Percentiles rank a stretch among this genome's conserved stretches.
phyloP scores from a whole-genome alignment of 306 rosid genomes.

The Castanea sativa region DNA sequence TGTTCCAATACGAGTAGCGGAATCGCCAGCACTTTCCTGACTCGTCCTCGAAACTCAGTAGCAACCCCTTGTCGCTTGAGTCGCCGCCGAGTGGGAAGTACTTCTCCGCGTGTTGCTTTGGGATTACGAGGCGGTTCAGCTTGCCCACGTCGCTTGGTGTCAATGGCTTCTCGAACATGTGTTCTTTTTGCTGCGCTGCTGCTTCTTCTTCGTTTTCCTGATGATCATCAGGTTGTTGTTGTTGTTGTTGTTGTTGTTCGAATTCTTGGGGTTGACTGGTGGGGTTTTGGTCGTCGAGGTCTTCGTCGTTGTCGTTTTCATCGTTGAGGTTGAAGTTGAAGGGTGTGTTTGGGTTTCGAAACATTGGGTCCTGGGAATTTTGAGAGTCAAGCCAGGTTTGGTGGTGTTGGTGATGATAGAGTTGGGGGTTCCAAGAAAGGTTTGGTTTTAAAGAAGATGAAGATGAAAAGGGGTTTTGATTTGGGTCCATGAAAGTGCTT shows the following conservation, averaged over 20 bases:
- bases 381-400: slow-evolving; percentile 8
- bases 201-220: too few relatives aligned
- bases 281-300: slow-evolving; percentile 10
- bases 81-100: slow-evolving; percentile 70
- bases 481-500: slow-evolving; percentile 28
- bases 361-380: neutral
- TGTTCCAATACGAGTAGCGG: slow-evolving; percentile 97
- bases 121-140: slow-evolving; percentile 93
- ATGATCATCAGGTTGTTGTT: neutral
- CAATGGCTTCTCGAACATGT: slow-evolving; percentile 90
- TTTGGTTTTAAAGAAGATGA: slow-evolving; percentile 9
- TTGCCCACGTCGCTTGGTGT: slow-evolving; percentile 97
- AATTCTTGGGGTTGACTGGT: neutral
- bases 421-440: slow-evolving; percentile 25
- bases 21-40: slow-evolving; percentile 87
- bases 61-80: slow-evolving; percentile 52
- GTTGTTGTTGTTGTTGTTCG: neutral
- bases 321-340: slow-evolving; percentile 43
- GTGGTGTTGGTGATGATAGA: slow-evolving; percentile 6
- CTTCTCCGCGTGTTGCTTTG: slow-evolving; percentile 91
- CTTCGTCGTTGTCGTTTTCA: slow-evolving; percentile 2
- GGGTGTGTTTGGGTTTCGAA: neutral
- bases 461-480: slow-evolving; percentile 6
- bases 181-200: slow-evolving; percentile 31
- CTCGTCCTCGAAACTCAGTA: slow-evolving; percentile 94